A percentile compares a stretch with the other conserved stretches of the same genome.
These are phyloP conservation scores for Nothophaeocryptopus gaeumannii DNA, from an alignment of 2,329 filamentous ascomycete genomes.

Conservation along the genomic window DNA sequence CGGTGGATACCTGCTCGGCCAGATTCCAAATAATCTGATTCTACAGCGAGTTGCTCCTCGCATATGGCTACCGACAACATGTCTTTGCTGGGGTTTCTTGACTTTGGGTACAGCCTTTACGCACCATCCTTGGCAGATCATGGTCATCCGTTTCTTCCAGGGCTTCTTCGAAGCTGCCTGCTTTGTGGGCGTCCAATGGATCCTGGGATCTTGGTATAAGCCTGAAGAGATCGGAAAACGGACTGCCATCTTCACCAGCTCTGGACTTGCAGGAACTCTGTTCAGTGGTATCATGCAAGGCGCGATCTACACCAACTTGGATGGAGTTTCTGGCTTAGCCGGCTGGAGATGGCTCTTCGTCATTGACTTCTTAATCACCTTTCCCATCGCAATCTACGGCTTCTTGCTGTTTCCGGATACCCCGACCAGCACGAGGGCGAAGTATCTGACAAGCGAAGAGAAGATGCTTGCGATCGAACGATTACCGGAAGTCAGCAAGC, in stretches of 20 bases:
- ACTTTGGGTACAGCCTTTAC: constrained; percentile 54
- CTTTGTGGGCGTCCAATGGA: constrained; percentile 30
- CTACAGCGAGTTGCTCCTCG: constrained; percentile 62
- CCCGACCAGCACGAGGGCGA: constrained; percentile 49
- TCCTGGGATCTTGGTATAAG: constrained; percentile 28
- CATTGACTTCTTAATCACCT: constrained; percentile 56
- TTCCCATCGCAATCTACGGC: constrained; percentile 55
- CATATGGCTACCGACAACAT: constrained; percentile 45
- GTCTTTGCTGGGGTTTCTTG: constrained; percentile 61
- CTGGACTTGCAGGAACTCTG: constrained; percentile 59
- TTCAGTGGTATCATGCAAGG: constrained; percentile 63
- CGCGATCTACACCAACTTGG: constrained; percentile 45
- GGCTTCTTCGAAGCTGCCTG: constrained; percentile 30
- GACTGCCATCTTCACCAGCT: constrained; percentile 60
- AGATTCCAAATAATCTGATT: constrained; percentile 60
- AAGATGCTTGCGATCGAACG: constrained; percentile 24
- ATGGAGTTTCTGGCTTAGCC: constrained; percentile 50
- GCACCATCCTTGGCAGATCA: constrained; percentile 54
- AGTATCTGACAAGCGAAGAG: constrained; percentile 38
- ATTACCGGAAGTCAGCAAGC: constrained; percentile 24
- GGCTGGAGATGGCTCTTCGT: constrained; percentile 62
- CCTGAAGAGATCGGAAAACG: constrained; percentile 53
- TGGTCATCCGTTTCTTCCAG: constrained; percentile 56
- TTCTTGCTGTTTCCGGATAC: constrained; percentile 55
- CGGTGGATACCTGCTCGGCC: constrained; percentile 51